These are phyloP conservation scores for Luvunga scandens DNA, from an alignment of 345 rosid species.

Conservation along the genomic window DNA sequence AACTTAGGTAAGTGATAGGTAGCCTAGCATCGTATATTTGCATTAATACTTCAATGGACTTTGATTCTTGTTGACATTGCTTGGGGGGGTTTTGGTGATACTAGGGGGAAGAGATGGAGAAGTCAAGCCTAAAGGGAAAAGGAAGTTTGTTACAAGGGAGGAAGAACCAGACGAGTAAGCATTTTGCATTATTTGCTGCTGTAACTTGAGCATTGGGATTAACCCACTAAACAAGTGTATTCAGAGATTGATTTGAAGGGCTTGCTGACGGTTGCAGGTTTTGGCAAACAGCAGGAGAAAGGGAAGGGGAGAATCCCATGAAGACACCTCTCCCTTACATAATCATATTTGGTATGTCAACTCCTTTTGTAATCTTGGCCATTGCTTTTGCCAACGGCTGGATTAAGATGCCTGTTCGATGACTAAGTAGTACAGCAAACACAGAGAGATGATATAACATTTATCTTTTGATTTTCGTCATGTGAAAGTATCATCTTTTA, in stretches of 20 bases:
- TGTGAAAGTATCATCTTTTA: not conserved
- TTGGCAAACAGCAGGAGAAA: constrained; percentile 92
- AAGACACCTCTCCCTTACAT: constrained; percentile 87
- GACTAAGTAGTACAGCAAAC: constrained; percentile 18
- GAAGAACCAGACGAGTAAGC: constrained; percentile 85
- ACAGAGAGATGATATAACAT: not conserved
- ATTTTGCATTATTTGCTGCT: not conserved
- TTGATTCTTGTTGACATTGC: not conserved
- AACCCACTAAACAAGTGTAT: not conserved
- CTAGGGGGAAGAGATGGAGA: constrained; percentile 74
- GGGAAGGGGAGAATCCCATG: constrained; percentile 95
- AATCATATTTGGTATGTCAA: constrained; percentile 88
- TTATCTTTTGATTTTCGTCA: not conserved
- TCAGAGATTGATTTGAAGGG: not conserved
- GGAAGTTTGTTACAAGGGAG: constrained; percentile 83
- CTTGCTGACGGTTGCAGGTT: constrained; percentile 45
- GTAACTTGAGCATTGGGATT: not conserved
- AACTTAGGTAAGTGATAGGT: constrained; percentile 36
- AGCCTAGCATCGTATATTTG: not conserved
- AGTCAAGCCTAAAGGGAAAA: constrained; percentile 66
- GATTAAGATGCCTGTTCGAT: constrained; percentile 84
- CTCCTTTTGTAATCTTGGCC: constrained; percentile 89
- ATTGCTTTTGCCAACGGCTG: constrained; percentile 92
- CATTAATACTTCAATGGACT: not conserved
- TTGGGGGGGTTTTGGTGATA: constrained; percentile 10